A percentile compares a stretch with the other conserved stretches of the same genome.
phyloP scores from a whole-genome alignment of 352 stramenopile genomes.

The Phytopythium delawarense region DNA sequence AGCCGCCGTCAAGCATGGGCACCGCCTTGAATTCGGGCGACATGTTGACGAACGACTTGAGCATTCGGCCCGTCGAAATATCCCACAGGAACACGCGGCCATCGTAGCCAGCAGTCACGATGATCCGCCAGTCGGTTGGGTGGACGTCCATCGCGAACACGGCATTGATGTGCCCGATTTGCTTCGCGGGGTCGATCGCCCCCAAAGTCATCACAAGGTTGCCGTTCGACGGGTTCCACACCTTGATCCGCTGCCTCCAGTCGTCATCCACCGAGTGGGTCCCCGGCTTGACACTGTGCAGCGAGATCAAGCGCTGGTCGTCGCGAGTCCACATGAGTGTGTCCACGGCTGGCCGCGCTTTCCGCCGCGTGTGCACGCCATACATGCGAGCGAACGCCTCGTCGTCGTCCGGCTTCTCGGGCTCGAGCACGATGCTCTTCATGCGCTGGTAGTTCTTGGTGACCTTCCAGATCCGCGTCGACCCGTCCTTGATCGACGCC shows the following conservation, averaged over 20 bases:
- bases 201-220: slow-evolving; percentile 60
- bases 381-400: slow-evolving; percentile 43
- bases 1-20: slow-evolving; percentile 70
- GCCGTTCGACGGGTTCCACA: slow-evolving; percentile 56
- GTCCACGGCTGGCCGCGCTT: slow-evolving; percentile 44
- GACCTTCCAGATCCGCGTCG: slow-evolving; percentile 63
- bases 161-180: slow-evolving; percentile 70
- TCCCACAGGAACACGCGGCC: slow-evolving; percentile 83
- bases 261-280: slow-evolving; percentile 32
- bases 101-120: slow-evolving; percentile 83
- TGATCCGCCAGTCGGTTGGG: slow-evolving; percentile 63
- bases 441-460: slow-evolving; percentile 59
- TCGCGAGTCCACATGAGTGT: slow-evolving; percentile 63
- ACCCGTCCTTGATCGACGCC: slow-evolving; percentile 92
- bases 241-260: slow-evolving; percentile 61
- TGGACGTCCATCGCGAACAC: slow-evolving; percentile 79
- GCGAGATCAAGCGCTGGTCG: slow-evolving; percentile 55
- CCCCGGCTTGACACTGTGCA: slow-evolving; percentile 69
- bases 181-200: slow-evolving; percentile 49
- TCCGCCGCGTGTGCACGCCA: slow-evolving; percentile 37
- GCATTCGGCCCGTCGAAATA: slow-evolving; percentile 58
- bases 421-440: slow-evolving; percentile 41
- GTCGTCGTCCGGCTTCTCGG: slow-evolving; percentile 36
- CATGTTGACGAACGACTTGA: slow-evolving; percentile 60
- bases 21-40: slow-evolving; percentile 55